phyloP scores from a whole-genome alignment of 305 asterid genomes.

The Fraxinus latifolia region DNA sequence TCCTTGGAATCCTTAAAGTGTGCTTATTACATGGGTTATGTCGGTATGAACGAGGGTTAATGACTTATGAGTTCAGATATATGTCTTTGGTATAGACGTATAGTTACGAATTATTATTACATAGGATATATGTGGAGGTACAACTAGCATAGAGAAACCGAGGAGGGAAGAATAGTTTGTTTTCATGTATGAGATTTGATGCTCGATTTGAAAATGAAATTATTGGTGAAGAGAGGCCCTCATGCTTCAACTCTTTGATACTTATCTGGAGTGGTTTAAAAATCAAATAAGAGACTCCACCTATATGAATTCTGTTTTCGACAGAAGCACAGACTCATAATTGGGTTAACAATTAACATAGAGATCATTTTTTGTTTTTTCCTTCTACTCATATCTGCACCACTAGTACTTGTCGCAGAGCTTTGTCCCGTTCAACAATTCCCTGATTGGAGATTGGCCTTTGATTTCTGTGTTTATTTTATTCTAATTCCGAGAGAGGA shows the following conservation, averaged over 20 bases:
- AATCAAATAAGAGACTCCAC: not conserved
- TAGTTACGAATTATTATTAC: not conserved
- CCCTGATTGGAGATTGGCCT: not conserved
- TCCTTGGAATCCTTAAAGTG: not conserved
- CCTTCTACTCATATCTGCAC: not conserved
- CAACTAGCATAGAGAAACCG: not conserved
- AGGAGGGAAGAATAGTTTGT: not conserved
- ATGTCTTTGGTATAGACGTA: not conserved
- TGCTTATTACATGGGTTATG: not conserved
- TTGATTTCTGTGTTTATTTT: not conserved
- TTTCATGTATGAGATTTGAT: not conserved
- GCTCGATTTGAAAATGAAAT: not conserved
- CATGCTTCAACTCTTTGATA: not conserved
- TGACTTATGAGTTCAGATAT: constrained; percentile 15
- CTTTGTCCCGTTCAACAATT: not conserved
- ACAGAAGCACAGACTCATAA: not conserved
- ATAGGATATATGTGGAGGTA: not conserved
- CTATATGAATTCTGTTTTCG: not conserved
- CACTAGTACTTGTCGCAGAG: not conserved
- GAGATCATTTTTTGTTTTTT: not conserved
- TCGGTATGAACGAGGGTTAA: not conserved
- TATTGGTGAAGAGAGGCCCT: not conserved
- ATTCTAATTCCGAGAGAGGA: not conserved
- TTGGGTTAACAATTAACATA: not conserved
- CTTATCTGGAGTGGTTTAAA: not conserved